Percentiles rank a stretch among this genome's conserved stretches.
phyloP scores from a whole-genome alignment of 1,284 basidiomycete genomes.

The Bondarzewia mesenterica region DNA sequence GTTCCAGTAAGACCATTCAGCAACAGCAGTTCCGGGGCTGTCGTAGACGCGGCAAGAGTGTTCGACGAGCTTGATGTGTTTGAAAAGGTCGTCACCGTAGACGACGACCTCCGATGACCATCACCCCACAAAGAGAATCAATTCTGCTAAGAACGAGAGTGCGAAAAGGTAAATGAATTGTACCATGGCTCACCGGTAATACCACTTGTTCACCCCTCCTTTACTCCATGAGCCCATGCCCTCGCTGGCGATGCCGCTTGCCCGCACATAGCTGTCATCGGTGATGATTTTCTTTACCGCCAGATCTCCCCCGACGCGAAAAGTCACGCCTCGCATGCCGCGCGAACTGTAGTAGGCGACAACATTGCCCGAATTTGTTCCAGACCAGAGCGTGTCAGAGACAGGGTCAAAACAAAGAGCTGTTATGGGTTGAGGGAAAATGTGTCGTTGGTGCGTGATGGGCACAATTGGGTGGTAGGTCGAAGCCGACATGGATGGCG shows the following conservation, averaged over 20 bases:
- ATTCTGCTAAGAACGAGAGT: background rate
- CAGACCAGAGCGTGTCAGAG: constrained; percentile 86
- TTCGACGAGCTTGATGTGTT: constrained; percentile 38
- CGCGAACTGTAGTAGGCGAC: constrained; percentile 64
- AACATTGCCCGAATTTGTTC: constrained; percentile 68
- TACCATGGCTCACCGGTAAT: constrained; percentile 45
- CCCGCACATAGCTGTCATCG: constrained; percentile 71
- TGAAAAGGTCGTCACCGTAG: constrained; percentile 53
- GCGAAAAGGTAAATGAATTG: background rate
- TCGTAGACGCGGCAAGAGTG: constrained; percentile 57
- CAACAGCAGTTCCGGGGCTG: constrained; percentile 57
- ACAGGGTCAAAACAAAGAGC: constrained; percentile 85
- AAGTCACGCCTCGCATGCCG: constrained; percentile 69
- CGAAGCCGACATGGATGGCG: constrained; percentile 25
- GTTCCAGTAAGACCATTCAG: constrained; percentile 73
- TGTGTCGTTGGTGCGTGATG: constrained; percentile 27
- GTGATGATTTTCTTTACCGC: constrained; percentile 67
- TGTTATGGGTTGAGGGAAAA: constrained; percentile 50
- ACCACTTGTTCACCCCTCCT: constrained; percentile 80
- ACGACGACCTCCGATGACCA: constrained; percentile 28
- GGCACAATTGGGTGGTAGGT: constrained; percentile 28
- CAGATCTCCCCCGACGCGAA: constrained; percentile 57
- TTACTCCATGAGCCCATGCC: constrained; percentile 73
- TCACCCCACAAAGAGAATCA: constrained; percentile 1
- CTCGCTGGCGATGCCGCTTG: constrained; percentile 45